Evolutionary conservation across 2,329 filamentous ascomycete species (phyloP).

Genomic region (Diaporthe ilicicola): DNA sequence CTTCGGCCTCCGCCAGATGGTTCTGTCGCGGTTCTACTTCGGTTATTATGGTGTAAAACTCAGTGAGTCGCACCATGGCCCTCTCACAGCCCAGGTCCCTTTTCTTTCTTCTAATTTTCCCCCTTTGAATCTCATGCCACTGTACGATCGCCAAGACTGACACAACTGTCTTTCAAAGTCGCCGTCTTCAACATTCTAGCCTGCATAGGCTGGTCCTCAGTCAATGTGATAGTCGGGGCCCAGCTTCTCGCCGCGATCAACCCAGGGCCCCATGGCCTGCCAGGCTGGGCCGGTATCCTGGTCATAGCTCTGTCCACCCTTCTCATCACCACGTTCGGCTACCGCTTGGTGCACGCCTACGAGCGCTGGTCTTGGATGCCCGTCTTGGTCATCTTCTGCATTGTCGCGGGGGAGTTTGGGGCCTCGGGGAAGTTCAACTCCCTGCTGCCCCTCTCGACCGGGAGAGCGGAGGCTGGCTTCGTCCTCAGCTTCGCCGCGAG

Average conservation of each 20-base stretch:
- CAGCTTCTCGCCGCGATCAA: slow-evolving; percentile 82
- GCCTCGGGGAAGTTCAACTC: slow-evolving; percentile 72
- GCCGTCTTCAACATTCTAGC: slow-evolving; percentile 76
- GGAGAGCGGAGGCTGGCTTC: slow-evolving; percentile 66
- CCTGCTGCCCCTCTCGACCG: slow-evolving; percentile 62
- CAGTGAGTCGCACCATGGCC: slow-evolving; percentile 53
- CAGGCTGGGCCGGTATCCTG: slow-evolving; percentile 78
- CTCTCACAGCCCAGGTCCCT: not conserved
- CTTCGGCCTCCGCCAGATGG: slow-evolving; percentile 82
- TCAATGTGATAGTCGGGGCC: slow-evolving; percentile 83
- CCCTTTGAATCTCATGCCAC: not conserved
- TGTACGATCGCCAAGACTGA: not conserved
- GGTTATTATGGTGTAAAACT: slow-evolving; percentile 76
- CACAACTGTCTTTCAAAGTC: slow-evolving; percentile 51
- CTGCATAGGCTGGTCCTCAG: slow-evolving; percentile 78
- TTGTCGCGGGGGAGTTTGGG: slow-evolving; percentile 74
- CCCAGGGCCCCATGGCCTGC: slow-evolving; percentile 56
- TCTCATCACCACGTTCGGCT: slow-evolving; percentile 76
- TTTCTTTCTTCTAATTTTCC: too few species aligned
- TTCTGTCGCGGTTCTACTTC: slow-evolving; percentile 80
- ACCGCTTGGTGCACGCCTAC: slow-evolving; percentile 79
- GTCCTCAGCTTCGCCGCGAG: slow-evolving; percentile 73
- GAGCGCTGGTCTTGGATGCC: slow-evolving; percentile 81
- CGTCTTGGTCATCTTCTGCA: slow-evolving; percentile 75
- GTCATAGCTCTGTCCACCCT: slow-evolving; percentile 76